Conservation (phyloP, 441 rosid species). For the Cnidoscolus chayamansa region DNA sequence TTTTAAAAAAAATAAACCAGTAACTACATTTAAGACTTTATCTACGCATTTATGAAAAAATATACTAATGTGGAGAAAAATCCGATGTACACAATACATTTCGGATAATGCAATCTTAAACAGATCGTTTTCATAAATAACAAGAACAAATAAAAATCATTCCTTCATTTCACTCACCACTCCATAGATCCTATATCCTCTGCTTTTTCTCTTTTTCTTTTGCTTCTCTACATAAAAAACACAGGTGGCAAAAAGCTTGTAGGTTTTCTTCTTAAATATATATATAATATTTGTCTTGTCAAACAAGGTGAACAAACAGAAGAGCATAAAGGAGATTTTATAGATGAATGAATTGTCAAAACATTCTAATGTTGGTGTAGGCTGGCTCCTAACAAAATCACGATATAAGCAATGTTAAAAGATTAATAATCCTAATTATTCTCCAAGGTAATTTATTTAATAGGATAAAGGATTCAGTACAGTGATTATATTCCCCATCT, state of each 20-base stretch:
- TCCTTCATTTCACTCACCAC: neutral
- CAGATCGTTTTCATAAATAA: neutral
- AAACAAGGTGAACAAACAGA: no score
- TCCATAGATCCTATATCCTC: neutral
- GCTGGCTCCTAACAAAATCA: constrained; percentile 6
- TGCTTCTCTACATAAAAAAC: neutral
- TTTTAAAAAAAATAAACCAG: no score
- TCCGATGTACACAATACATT: neutral
- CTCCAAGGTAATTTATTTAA: no score
- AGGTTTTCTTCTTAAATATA: neutral
- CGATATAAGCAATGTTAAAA: neutral
- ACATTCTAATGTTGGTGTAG: neutral
- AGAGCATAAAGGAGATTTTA: no score
- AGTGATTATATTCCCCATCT: no score
- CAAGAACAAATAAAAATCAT: neutral
- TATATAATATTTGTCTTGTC: no score
- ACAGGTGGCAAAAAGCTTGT: neutral
- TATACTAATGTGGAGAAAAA: neutral
- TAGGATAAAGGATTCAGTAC: no score
- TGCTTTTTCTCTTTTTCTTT: neutral
- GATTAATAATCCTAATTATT: no score
- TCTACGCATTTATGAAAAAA: neutral
- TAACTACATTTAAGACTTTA: no score
- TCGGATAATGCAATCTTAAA: neutral
- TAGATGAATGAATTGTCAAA: no score